phyloP scores from a whole-genome alignment of 208 protist genomes.

The Dictyostelium gargantuum region DNA sequence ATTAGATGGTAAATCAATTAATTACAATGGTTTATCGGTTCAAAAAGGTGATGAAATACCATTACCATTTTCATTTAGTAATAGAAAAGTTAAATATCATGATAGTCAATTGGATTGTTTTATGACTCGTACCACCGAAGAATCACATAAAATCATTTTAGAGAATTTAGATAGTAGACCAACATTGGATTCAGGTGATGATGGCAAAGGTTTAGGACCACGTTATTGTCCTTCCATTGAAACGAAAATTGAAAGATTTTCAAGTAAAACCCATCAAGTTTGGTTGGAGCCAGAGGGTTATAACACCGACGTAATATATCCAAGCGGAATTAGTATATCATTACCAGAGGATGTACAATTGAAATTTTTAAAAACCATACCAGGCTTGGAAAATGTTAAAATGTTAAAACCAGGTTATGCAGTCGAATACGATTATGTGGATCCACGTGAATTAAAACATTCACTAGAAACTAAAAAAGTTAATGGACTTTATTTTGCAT shows the following conservation, averaged over 20 bases:
- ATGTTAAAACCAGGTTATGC: constrained; percentile 86
- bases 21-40: constrained; percentile 75
- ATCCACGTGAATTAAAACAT: constrained; percentile 78
- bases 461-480: constrained; percentile 84
- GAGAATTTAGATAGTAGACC: constrained; percentile 72
- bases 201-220: constrained; percentile 73
- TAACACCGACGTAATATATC: constrained; percentile 85
- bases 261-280: constrained; percentile 77
- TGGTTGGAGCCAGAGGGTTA: constrained; percentile 88
- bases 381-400: constrained; percentile 81
- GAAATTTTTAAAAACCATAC: constrained; percentile 76
- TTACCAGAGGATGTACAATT: constrained; percentile 84
- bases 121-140: constrained; percentile 81
- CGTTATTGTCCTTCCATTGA: constrained; percentile 89
- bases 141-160: constrained; percentile 79
- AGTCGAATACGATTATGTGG: constrained; percentile 91
- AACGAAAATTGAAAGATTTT: constrained; percentile 81
- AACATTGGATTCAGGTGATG: constrained; percentile 23
- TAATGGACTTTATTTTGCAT: constrained; percentile 84
- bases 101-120: constrained; percentile 72
- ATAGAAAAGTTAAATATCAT: constrained; percentile 48
- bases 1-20: constrained; percentile 82
- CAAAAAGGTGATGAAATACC: constrained; percentile 80
- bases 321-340: constrained; percentile 85
- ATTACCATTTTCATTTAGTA: constrained; percentile 86